Base-by-base conservation (phyloP, 352 stramenopile species). In the Chrysophaeum taylorii region DNA sequence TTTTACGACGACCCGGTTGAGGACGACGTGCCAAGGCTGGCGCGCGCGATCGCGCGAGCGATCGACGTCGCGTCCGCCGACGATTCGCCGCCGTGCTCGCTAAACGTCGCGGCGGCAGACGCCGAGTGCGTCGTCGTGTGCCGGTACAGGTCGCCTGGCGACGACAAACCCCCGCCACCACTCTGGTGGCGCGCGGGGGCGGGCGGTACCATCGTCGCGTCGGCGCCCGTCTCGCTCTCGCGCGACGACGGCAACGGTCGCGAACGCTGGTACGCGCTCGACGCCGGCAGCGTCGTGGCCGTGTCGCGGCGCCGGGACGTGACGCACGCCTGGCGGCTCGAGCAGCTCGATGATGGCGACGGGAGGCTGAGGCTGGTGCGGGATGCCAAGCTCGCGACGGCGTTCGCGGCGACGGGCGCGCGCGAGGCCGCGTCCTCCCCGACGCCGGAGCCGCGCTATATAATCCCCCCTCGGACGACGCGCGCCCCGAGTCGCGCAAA, bases 31-130 rank as follows among this genome's bases (percentile, higher is more conserved):
- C 18, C 18, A 12, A 12, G 23, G 14, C 45, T 57, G 12, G 45
- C 12, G 18, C 23, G 45, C 12, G 57, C 57, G 14, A 23, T 35
- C 12, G 12, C 31, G 12, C 50, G 50, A 9, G 2, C 15, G 50
- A 2, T 62, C n/a, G 7, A 5, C 15, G 57, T 14, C 1, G 33
- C 45, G 2, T 2, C 12, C 25, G 4, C 25, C 27, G 52, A 15
- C 33, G 18, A 14, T 23, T 18, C 1, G 33, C 31, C 57, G 9
- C 57, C 57, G 14, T 66, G 33, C 23, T 27, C 33, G 18, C 35
- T 66, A 23, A 66, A 66, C 31, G 2, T 66, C 31, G 57, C 45
- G 16, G 57, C 35, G 33, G 12, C 33, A 16, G 57, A 66, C 57
- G 36, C 23, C 33, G 36, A 7, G 33, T 31, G 27, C 21, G 35